Evolutionary conservation across 768 basidiomycete species (phyloP), one percentile per base, ranked within the genome.

Genomic region (Gyrodon lividus): DNA sequence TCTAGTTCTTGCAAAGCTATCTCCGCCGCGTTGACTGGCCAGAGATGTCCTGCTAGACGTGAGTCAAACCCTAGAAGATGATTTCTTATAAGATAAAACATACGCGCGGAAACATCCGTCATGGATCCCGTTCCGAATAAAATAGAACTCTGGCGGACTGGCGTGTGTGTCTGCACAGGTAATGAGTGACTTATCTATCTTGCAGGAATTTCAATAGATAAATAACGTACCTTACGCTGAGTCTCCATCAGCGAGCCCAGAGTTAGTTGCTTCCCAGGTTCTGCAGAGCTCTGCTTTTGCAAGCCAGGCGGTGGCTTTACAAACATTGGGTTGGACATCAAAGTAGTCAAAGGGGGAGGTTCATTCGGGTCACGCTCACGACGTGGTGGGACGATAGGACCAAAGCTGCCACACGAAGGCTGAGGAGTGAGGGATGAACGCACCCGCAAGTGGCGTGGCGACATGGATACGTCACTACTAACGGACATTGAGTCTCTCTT

Each of bases 381-480:
- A 38, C 70, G 67, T 17, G 67, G 62, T 8, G 71, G 73, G 23
- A 69, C 46, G 31, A 67, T 64, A 13, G 78, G 77, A 45, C 77
- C 77, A 44, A 78, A 77, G 2, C 55, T 60, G 17, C 66, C 60
- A 14, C 70, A 71, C 17, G 72, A 64, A 7, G 85, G 84, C 60
- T 85, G 84, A 7, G 89, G 89, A 6, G 87, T 89, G 53, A 87
- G 72, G 9, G 86, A 85, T 19, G 80, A 75, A 57, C 86, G 83
- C 74, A 88, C 72, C 28, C 83, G 80, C 39, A 68, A 59, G 51
- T 51, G 71, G n/a, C 69, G 64, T 55, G 76, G 56, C 74, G 81
- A 57, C 72, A 79, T 77, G 62, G 82, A 76, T 37, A 66, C 60
- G 42, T 72, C 63, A 74, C 73, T 64, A 30, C 70, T 64, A 22